Percentiles rank a stretch among this genome's conserved stretches.
phyloP scores from a whole-genome alignment of 2,329 filamentous ascomycete genomes.

The Clonostachys rhizophaga region DNA sequence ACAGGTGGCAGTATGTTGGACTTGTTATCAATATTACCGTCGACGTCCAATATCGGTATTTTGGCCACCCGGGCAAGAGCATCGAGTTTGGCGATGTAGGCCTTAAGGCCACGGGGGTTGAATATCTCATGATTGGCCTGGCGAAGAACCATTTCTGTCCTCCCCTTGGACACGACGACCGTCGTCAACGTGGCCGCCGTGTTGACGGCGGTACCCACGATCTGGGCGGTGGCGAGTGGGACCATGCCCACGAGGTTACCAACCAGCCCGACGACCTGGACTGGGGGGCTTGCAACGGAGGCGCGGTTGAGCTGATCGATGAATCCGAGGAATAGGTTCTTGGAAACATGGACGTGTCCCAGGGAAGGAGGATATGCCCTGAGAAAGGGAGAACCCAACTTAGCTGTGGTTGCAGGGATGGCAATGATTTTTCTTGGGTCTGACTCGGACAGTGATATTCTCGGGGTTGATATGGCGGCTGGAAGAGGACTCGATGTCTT shows the following conservation, averaged over 20 bases:
- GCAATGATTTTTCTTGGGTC: constrained; percentile 5
- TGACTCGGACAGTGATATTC: no score
- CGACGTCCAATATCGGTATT: constrained; percentile 8
- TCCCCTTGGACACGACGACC: constrained; percentile 7
- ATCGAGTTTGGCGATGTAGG: constrained; percentile 8
- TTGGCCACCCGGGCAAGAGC: constrained; percentile 7
- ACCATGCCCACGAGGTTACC: constrained; percentile 8
- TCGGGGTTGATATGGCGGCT: no score
- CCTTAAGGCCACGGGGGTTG: constrained; percentile 5
- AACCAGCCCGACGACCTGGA: constrained; percentile 8
- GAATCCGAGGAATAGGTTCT: constrained; percentile 7
- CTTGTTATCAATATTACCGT: constrained; percentile 6
- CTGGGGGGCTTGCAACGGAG: constrained; percentile 9
- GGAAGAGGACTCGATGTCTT: no score
- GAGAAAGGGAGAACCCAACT: constrained; percentile 10
- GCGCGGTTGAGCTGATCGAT: constrained; percentile 9
- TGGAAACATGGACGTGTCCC: constrained; percentile 3
- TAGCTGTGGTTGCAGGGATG: constrained; percentile 8
- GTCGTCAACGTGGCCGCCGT: constrained; percentile 4
- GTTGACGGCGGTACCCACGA: constrained; percentile 6
- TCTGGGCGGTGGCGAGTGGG: constrained; percentile 8
- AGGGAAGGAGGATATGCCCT: constrained; percentile 9
- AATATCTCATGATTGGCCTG: constrained; percentile 7
- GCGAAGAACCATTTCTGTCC: constrained; percentile 7
- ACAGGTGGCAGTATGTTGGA: constrained; percentile 6